These are phyloP conservation scores for Marvania coccoides DNA, from an alignment of 139 green algal genomes.

Conservation along the genomic window DNA sequence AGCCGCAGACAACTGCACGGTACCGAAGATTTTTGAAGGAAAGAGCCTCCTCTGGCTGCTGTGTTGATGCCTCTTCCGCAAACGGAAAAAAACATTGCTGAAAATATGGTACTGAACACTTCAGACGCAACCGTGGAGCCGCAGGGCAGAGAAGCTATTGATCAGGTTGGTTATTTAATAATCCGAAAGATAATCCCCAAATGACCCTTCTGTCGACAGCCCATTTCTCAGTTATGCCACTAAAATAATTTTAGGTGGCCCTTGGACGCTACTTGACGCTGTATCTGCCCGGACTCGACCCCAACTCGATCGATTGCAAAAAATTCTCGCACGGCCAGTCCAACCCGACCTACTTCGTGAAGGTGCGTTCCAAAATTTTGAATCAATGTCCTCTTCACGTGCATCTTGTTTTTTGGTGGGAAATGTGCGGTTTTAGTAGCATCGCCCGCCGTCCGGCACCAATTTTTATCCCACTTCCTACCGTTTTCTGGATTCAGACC, in stretches of 20 bases:
- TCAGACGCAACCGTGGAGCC: not conserved
- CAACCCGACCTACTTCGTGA: slow-evolving; percentile 94
- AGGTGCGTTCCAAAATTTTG: slow-evolving; percentile 22
- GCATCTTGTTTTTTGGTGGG: not conserved
- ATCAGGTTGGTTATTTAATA: no score
- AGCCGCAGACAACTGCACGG: no score
- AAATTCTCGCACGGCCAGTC: slow-evolving; percentile 85
- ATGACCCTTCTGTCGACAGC: no score
- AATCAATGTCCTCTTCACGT: not conserved
- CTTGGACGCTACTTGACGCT: not conserved
- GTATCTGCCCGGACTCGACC: not conserved
- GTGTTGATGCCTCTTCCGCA: no score
- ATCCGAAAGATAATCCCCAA: no score
- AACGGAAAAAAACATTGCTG: no score
- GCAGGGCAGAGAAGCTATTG: not conserved
- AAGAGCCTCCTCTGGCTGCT: no score
- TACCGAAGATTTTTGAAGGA: no score
- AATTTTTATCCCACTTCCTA: not conserved
- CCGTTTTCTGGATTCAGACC: slow-evolving; percentile 16
- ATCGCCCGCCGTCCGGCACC: not conserved
- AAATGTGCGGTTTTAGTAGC: not conserved
- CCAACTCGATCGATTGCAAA: not conserved
- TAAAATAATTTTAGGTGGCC: no score
- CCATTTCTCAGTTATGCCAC: no score
- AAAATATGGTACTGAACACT: not conserved